phyloP scores from a whole-genome alignment of 2,329 filamentous ascomycete genomes.

The Ophiostoma quercus region DNA sequence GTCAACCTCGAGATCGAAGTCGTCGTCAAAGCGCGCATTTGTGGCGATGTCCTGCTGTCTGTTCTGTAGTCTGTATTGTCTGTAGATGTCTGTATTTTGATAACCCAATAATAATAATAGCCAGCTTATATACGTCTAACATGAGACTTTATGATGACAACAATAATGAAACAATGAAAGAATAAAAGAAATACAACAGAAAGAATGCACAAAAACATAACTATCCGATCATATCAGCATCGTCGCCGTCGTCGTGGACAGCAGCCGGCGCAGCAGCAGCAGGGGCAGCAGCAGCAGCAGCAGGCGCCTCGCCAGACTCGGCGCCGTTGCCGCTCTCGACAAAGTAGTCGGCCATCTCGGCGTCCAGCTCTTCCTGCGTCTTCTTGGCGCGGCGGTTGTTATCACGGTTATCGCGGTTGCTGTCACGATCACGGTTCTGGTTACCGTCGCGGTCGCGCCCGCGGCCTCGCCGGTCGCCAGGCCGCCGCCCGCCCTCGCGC shows the following conservation, averaged over 20 bases:
- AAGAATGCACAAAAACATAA: not conserved
- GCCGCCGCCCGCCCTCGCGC: slow-evolving; percentile 43
- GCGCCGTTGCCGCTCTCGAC: slow-evolving; percentile 38
- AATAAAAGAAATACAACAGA: not conserved
- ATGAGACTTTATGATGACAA: not conserved
- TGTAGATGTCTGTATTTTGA: too few species aligned
- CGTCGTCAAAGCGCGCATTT: slow-evolving; percentile 61
- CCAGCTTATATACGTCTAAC: not conserved
- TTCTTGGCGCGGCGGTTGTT: slow-evolving; percentile 42
- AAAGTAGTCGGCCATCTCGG: slow-evolving; percentile 97
- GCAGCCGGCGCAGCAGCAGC: slow-evolving; percentile 32
- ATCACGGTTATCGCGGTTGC: slow-evolving; percentile 34
- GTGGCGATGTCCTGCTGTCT: slow-evolving; percentile 61
- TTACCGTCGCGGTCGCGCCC: slow-evolving; percentile 32
- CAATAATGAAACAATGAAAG: not conserved
- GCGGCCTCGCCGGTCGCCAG: slow-evolving; percentile 41
- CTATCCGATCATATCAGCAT: slow-evolving; percentile 33
- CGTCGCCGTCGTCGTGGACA: slow-evolving; percentile 38
- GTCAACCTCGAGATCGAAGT: slow-evolving; percentile 64
- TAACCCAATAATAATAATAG: not conserved
- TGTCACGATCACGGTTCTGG: slow-evolving; percentile 32
- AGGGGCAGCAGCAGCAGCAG: slow-evolving; percentile 34
- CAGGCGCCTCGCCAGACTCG: slow-evolving; percentile 26
- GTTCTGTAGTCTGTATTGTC: slow-evolving; percentile 34
- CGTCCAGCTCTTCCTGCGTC: slow-evolving; percentile 86